Conservation (phyloP, 164 flowering plant species). For the Magnolia changhungtana region DNA sequence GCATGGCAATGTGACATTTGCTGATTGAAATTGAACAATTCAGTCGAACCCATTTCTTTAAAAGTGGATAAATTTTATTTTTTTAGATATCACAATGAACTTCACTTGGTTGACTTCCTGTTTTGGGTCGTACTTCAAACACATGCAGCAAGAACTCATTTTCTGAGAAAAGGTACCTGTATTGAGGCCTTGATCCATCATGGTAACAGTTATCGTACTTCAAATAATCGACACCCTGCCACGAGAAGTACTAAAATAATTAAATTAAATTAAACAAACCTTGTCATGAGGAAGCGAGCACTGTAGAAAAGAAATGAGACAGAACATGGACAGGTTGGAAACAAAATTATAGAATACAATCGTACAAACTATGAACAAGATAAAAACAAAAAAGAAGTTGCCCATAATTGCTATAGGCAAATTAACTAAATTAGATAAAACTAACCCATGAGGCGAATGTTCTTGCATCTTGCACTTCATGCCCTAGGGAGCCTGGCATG, state of each 20-base stretch:
- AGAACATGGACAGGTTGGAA: neutral
- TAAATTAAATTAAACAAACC: neutral
- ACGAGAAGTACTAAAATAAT: neutral
- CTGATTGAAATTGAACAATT: neutral
- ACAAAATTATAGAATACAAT: neutral
- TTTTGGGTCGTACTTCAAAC: neutral
- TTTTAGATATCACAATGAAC: too few relatives aligned
- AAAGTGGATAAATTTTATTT: too few relatives aligned
- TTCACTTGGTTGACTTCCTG: too few relatives aligned
- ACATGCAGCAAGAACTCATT: neutral
- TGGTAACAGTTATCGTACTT: conserved; percentile 51
- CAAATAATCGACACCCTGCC: conserved; percentile 48
- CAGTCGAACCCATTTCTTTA: too few relatives aligned
- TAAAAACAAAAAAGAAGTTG: too few relatives aligned
- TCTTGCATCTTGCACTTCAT: conserved; percentile 50
- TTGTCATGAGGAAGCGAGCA: neutral
- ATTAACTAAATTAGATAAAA: neutral
- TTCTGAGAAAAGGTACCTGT: conserved; percentile 20
- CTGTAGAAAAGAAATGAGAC: neutral
- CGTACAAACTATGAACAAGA: neutral
- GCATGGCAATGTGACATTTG: neutral
- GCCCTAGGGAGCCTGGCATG: conserved; percentile 56
- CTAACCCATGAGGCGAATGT: conserved; percentile 49
- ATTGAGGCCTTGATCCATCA: conserved; percentile 32
- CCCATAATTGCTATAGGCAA: too few relatives aligned